Evolutionary conservation across 768 basidiomycete genomes (phyloP).

Genomic region (Calvatia gigantea): DNA sequence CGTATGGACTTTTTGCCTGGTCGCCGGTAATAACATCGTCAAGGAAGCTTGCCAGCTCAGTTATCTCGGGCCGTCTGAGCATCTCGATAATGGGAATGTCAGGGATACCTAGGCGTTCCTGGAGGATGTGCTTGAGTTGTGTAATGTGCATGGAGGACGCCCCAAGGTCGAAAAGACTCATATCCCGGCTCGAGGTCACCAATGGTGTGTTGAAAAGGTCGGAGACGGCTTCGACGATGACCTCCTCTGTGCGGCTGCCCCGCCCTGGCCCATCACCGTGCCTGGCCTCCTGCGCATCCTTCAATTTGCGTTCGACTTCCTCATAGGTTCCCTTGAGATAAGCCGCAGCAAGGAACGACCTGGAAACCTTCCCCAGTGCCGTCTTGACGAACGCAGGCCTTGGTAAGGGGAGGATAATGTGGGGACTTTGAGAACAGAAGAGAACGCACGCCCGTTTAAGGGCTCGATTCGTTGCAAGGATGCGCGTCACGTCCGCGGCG

Average conservation of each 20-base stretch:
- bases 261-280: neutral
- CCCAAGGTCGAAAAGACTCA: conserved; percentile 7
- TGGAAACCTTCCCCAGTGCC: conserved; percentile 8
- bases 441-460: neutral
- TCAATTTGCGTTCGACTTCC: neutral
- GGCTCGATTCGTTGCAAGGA: conserved; percentile 1
- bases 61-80: conserved; percentile 4
- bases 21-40: neutral
- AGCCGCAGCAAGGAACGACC: conserved; percentile 4
- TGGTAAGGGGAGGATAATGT: conserved; percentile 2
- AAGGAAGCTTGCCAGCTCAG: neutral
- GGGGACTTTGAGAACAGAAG: conserved; percentile 6
- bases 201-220: conserved; percentile 2
- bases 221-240: conserved; percentile 1
- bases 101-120: conserved; percentile 2
- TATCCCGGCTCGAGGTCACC: neutral
- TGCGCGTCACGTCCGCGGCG: neutral
- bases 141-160: conserved; percentile 10
- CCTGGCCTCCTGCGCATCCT: neutral
- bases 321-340: conserved; percentile 4
- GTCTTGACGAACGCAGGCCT: conserved; percentile 7
- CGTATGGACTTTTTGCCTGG: neutral
- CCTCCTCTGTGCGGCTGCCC: neutral
- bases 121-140: conserved; percentile 5
- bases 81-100: conserved; percentile 9